Base-by-base conservation (phyloP, 2,329 filamentous ascomycete species). In the Trichocomaceae sp. region DNA sequence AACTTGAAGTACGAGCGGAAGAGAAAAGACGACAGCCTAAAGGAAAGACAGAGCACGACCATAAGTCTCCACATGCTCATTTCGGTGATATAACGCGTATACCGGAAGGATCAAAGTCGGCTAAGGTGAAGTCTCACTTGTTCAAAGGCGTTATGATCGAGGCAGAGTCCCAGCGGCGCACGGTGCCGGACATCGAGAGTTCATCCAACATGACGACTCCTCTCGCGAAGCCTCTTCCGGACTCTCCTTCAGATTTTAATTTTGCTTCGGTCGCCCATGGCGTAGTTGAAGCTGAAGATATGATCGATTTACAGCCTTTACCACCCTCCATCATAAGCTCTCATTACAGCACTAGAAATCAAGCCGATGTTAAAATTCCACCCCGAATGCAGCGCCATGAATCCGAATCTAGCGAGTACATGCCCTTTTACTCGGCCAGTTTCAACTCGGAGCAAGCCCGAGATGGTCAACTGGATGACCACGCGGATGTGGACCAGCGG, bases 121-220 rank as follows among this genome's bases (percentile, higher is more conserved):
- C 69, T 19, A 75, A 72, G 56, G 60, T 71, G 41, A 74, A 72
- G 59, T 75, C 64, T 50, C 69, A 69, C 26, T 57, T 76, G 41
- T 75, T 76, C 60, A 75, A 75, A 59, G 70, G 69, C 0, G 67
- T 75, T 5, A 67, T 75, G 5, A 67, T 70, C 54, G 72, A 73
- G 47, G 67, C 66, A 19, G 68, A 70, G 57, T 62, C 62, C 20
- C 61, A 68, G 59, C 63, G 57, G 64, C 63, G 63, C 57, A 47
- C 62, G 12, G 63, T 66, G 20, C 60, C 66, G 26, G 72, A 75
- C 23, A 56, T 64, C 10, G 79, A 81, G 57, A 79, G 74, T 62
- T 75, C 75, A 15, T 82, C 80, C 1, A 81, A 80, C 59, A 72
- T 81, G 64, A 74, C 79, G 15, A 83, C 80, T 17, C 80, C 80